These are phyloP conservation scores for Alternaria triticimaculans DNA, from an alignment of 2,329 filamentous ascomycete species.

Conservation along the genomic window DNA sequence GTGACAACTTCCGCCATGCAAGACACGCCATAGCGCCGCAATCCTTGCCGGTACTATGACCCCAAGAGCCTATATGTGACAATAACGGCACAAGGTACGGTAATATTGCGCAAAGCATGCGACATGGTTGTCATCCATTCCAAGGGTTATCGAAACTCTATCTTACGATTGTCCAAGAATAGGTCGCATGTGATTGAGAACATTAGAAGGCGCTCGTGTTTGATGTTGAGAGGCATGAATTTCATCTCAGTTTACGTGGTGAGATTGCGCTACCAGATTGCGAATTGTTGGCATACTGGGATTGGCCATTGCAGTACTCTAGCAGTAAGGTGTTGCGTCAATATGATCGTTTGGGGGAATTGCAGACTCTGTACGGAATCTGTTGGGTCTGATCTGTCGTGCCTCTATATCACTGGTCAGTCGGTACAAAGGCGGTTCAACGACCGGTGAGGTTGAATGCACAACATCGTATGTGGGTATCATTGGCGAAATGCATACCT, in stretches of 20 bases:
- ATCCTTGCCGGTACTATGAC: constrained; percentile 18
- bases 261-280: constrained; percentile 23
- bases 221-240: constrained; percentile 7
- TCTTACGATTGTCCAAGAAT: constrained; percentile 29
- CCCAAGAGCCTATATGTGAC: constrained; percentile 32
- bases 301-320: constrained; percentile 24
- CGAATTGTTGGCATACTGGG: constrained; percentile 14
- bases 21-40: not conserved
- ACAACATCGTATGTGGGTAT: not conserved
- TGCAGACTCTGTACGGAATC: constrained; percentile 26
- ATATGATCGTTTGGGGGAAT: constrained; percentile 28
- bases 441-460: constrained; percentile 12
- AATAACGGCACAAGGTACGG: constrained; percentile 22
- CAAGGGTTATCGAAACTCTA: constrained; percentile 9
- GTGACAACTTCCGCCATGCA: not conserved
- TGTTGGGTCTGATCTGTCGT: constrained; percentile 15
- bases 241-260: not conserved
- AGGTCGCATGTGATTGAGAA: constrained; percentile 13
- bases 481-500: constrained; percentile 8
- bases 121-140: constrained; percentile 4
- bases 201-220: constrained; percentile 2
- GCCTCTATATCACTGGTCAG: constrained; percentile 2
- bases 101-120: constrained; percentile 21
- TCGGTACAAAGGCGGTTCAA: constrained; percentile 7
- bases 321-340: constrained; percentile 8